phyloP scores from a whole-genome alignment of 495 filamentous ascomycete species.

The Cudoniella acicularis region DNA sequence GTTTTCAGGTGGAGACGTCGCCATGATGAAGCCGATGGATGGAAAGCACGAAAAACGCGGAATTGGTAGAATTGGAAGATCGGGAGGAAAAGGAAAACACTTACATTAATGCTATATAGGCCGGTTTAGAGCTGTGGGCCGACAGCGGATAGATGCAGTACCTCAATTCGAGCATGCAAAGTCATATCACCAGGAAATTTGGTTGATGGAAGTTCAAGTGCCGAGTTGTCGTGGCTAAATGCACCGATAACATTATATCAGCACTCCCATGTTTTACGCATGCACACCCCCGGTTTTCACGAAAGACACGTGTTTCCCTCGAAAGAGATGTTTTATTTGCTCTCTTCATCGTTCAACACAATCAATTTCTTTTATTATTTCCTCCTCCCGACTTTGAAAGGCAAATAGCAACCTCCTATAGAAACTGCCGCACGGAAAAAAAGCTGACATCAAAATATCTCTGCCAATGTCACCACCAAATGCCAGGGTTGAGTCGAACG shows the following conservation, averaged over 20 bases:
- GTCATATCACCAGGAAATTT: not conserved
- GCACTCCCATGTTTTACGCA: not conserved
- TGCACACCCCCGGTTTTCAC: not conserved
- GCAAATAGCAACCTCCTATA: no score
- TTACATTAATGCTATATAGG: not conserved
- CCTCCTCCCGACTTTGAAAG: no score
- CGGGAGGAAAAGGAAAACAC: not conserved
- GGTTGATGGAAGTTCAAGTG: not conserved
- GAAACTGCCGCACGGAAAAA: no score
- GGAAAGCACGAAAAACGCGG: not conserved
- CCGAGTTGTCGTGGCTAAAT: not conserved
- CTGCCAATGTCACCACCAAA: no score
- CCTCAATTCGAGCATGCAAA: not conserved
- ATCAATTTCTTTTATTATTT: no score
- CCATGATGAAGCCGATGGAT: conserved; percentile 10
- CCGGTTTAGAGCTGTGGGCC: not conserved
- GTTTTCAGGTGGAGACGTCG: not conserved
- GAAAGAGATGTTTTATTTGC: no score
- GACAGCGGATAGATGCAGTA: conserved; percentile 8
- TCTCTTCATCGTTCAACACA: no score
- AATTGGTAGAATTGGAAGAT: not conserved
- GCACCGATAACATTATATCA: not conserved
- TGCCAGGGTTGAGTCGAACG: no score
- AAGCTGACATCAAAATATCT: no score
- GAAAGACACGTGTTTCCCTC: no score